Base-by-base conservation (phyloP, 495 filamentous ascomycete species). In the Emericellopsis terricola region DNA sequence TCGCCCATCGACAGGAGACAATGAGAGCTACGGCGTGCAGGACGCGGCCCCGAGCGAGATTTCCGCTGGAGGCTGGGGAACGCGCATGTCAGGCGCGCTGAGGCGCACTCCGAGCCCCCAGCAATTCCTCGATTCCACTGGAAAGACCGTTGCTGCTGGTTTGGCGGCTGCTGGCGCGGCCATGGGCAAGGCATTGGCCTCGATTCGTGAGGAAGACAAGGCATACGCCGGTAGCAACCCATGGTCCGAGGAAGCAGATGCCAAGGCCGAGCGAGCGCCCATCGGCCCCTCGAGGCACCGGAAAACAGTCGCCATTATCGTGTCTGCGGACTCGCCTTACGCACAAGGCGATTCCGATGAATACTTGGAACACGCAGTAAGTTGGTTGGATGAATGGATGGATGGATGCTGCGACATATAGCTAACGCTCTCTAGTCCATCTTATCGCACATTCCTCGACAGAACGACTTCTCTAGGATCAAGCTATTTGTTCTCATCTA, bases 401-500 rank as follows among this genome's bases (percentile, higher is more conserved):
- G n/a, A n/a, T n/a, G n/a, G n/a, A n/a, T n/a, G n/a, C n/a, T n/a
- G n/a, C n/a, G n/a, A n/a, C n/a, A n/a, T n/a, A n/a, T n/a, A n/a
- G 24, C 53, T 53, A 41, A 49, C 38, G 20, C 19, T 5, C 10
- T 10, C 10, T 21, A 8, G 83, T 89, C 85, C 17, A 77, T 94
- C 42, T 69, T 94, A 19, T 89, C 81, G 11, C 81, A 92, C 51
- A 75, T 94, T 34, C 81, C 81, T 8, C 64, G 70, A 41, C 71
- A 79, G 32, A 69, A 72, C 33, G 71, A 89, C 43, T 57, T 68
- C 38, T 68, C 70, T 30, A 72, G 62, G 17, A 67, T 71, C 29
- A 74, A 78, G 42, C 62, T 93, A 20, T 89, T 92, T 40, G 63
- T 93, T 33, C 65, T 94, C 37, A 91, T 94, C 49, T 91, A 93